phyloP scores from a whole-genome alignment of 164 flowering plant genomes.

The Echeveria elegans region DNA sequence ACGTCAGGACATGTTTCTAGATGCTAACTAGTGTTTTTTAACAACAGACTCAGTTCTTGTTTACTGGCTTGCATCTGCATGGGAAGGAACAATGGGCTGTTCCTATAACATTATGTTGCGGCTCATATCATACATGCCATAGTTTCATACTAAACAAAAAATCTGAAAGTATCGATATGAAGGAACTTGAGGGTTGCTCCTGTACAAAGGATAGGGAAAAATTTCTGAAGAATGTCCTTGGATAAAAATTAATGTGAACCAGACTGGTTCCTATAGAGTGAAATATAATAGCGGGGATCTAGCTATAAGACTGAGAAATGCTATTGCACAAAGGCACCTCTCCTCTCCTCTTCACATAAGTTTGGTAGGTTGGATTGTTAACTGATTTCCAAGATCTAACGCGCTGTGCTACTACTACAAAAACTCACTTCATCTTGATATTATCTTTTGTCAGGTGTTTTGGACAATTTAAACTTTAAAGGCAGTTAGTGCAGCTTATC shows the following conservation, averaged over 20 bases:
- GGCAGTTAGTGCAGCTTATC: constrained; percentile 1
- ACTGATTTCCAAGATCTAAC: not conserved
- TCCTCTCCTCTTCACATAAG: constrained; percentile 64
- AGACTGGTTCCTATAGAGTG: constrained; percentile 86
- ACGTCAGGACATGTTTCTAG: too few species aligned
- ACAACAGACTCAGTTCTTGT: constrained; percentile 65
- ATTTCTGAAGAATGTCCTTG: constrained; percentile 20
- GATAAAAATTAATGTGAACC: constrained; percentile 80
- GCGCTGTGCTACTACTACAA: too few species aligned
- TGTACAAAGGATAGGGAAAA: constrained; percentile 5
- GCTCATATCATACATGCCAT: constrained; percentile 54
- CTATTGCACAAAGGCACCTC: constrained; percentile 48
- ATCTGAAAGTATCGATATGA: constrained; percentile 29
- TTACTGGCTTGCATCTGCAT: constrained; percentile 60
- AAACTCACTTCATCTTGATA: not conserved
- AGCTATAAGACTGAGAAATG: constrained; percentile 50
- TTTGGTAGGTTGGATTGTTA: constrained; percentile 43
- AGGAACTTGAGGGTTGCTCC: constrained; percentile 27
- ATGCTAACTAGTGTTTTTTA: not conserved
- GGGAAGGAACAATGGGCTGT: constrained; percentile 95
- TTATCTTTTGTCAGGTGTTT: constrained; percentile 1
- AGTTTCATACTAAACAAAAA: constrained; percentile 46
- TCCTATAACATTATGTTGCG: constrained; percentile 71
- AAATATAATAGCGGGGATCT: constrained; percentile 86
- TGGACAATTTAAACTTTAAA: constrained; percentile 4